phyloP scores from a whole-genome alignment of 176 grass and related monocot species.

The Lolium perenne region DNA sequence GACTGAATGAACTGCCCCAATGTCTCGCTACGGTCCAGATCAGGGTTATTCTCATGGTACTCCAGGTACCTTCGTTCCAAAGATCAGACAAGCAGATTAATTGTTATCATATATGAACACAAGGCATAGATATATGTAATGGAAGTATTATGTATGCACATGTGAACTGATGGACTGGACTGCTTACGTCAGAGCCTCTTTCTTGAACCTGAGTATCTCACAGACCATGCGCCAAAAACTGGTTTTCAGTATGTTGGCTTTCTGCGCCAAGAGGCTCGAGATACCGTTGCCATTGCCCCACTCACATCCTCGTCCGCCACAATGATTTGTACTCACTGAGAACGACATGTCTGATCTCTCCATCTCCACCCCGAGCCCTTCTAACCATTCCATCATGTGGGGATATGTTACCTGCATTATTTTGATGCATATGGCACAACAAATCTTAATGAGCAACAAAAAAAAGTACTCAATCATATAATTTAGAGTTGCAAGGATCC shows the following conservation, averaged over 20 bases:
- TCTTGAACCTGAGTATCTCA: slow-evolving; percentile 12
- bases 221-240: slow-evolving; percentile 20
- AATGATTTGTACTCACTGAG: slow-evolving; percentile 5
- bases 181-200: slow-evolving; percentile 2
- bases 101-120: neutral
- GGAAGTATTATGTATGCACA: neutral
- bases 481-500: neutral
- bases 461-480: neutral
- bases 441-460: neutral
- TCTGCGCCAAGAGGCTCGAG: slow-evolving; percentile 17
- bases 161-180: neutral
- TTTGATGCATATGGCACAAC: neutral
- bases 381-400: slow-evolving; percentile 21
- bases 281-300: slow-evolving; percentile 15
- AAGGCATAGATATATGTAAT: neutral
- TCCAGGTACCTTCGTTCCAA: slow-evolving; percentile 26
- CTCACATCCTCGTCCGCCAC: neutral
- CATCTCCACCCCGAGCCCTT: slow-evolving; percentile 19
- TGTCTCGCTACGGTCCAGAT: neutral
- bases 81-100: neutral
- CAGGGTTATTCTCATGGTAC: neutral
- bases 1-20: slow-evolving; percentile 27
- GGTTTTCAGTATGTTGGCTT: neutral
- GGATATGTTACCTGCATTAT: slow-evolving; percentile 9
- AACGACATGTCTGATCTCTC: slow-evolving; percentile 2